Evolutionary conservation across 495 filamentous ascomycete species (phyloP).

Genomic region (Aspergillus cavernicola): DNA sequence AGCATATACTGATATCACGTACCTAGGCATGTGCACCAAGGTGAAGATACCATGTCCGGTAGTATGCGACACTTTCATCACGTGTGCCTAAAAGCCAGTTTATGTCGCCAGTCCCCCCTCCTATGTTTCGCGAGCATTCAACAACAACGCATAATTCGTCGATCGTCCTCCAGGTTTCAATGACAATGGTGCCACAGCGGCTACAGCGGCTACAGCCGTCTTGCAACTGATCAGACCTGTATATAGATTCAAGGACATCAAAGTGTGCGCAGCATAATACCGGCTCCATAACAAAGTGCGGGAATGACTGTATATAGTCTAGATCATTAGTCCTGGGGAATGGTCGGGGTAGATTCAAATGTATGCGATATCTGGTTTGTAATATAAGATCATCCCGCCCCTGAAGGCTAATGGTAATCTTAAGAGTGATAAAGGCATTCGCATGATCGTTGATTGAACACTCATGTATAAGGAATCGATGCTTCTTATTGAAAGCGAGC

Average conservation of each 20-base stretch:
- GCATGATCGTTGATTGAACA: slow-evolving; percentile 4
- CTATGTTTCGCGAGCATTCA: slow-evolving; percentile 1
- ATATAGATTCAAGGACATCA: slow-evolving; percentile 1
- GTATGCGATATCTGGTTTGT: neutral
- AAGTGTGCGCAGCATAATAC: neutral
- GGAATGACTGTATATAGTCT: neutral
- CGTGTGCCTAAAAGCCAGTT: neutral
- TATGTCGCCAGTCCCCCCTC: neutral
- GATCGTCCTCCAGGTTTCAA: neutral
- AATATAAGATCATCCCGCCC: neutral
- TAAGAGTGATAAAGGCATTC: slow-evolving; percentile 2
- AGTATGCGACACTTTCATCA: neutral
- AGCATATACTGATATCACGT: neutral
- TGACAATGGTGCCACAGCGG: neutral
- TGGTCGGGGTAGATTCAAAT: neutral
- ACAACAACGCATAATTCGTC: neutral
- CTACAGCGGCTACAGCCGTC: neutral
- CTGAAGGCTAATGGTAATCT: neutral
- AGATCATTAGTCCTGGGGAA: neutral
- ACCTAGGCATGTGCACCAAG: neutral
- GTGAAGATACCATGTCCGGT: neutral
- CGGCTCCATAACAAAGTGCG: neutral
- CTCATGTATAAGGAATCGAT: neutral
- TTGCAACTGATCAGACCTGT: neutral
- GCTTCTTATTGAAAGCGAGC: neutral